Evolutionary conservation across 768 basidiomycete genomes (phyloP).

Genomic region (Scleroderma bovista): DNA sequence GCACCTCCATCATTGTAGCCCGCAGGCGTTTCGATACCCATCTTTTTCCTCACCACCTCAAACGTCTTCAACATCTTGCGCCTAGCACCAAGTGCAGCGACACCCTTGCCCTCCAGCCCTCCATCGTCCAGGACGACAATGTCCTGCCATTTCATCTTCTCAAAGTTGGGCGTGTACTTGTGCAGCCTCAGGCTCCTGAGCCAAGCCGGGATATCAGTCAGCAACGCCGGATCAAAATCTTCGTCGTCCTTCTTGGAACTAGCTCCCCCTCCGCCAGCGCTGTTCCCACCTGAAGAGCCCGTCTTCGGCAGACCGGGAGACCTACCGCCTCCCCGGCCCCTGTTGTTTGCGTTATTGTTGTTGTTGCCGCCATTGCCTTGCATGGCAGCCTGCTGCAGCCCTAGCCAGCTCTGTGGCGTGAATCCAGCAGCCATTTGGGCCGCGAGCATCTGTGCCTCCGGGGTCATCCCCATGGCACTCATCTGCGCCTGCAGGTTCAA

Average conservation of each 20-base stretch:
- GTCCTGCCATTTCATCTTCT: conserved; percentile 84
- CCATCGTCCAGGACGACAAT: conserved; percentile 91
- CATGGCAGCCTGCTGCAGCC: conserved; percentile 49
- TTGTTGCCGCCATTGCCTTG: conserved; percentile 35
- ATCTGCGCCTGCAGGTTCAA: conserved; percentile 44
- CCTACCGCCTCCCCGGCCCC: conserved; percentile 43
- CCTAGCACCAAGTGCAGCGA: conserved; percentile 94
- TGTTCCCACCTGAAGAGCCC: conserved; percentile 31
- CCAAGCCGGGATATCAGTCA: conserved; percentile 90
- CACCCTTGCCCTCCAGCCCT: conserved; percentile 88
- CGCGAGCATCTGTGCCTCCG: conserved; percentile 79
- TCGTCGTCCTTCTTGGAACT: conserved; percentile 77
- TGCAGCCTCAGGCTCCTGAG: conserved; percentile 90
- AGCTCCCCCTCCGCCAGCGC: conserved; percentile 23
- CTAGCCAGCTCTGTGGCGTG: conserved; percentile 54
- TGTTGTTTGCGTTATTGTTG: conserved; percentile 31
- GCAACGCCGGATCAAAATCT: conserved; percentile 81
- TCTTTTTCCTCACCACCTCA: conserved; percentile 82
- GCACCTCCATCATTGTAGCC: conserved; percentile 18
- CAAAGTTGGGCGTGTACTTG: conserved; percentile 99
- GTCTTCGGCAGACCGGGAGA: conserved; percentile 45
- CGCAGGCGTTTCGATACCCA: conserved; percentile 63
- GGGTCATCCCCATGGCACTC: conserved; percentile 69
- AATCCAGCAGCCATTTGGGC: conserved; percentile 80
- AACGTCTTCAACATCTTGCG: conserved; percentile 98